A percentile compares a stretch with the other conserved stretches of the same genome.
Conservation (phyloP, 257 asterid species). For the Solanum piurae region DNA sequence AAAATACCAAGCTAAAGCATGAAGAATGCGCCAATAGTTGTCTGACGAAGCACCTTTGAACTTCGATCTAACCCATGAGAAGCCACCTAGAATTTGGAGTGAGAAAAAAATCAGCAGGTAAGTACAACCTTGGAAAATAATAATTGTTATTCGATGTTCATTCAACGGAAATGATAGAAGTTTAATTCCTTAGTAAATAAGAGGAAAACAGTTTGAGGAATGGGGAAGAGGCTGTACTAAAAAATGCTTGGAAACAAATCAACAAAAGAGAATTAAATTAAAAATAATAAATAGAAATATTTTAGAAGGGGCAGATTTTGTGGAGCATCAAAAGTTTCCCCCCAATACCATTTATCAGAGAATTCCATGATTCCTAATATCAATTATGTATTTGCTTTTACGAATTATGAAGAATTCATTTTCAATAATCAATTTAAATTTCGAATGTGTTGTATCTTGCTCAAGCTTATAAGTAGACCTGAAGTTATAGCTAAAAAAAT, state of each 20-base stretch:
- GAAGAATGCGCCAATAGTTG: constrained; percentile 72
- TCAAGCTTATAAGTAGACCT: not conserved
- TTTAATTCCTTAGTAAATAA: not conserved
- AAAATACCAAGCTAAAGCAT: constrained; percentile 41
- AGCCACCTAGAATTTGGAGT: constrained; percentile 58
- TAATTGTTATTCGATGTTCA: not conserved
- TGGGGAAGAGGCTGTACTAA: not conserved
- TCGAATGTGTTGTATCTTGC: not conserved
- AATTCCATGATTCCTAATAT: not conserved
- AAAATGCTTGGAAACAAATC: not conserved
- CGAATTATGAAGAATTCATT: not conserved
- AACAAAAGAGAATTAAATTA: not conserved
- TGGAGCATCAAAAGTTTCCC: not conserved
- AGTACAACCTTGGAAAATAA: not conserved
- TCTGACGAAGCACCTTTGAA: constrained; percentile 86
- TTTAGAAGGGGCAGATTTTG: not conserved
- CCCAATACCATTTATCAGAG: not conserved
- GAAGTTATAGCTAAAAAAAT: not conserved
- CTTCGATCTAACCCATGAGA: constrained; percentile 96
- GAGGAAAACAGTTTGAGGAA: not conserved
- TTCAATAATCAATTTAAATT: not conserved
- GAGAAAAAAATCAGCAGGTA: constrained; percentile 2
- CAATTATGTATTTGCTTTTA: not conserved
- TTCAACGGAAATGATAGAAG: not conserved
- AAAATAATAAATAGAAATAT: not conserved